Evolutionary conservation across 495 filamentous ascomycete genomes (phyloP).

Genomic region (Trichodelitschia bisporula): DNA sequence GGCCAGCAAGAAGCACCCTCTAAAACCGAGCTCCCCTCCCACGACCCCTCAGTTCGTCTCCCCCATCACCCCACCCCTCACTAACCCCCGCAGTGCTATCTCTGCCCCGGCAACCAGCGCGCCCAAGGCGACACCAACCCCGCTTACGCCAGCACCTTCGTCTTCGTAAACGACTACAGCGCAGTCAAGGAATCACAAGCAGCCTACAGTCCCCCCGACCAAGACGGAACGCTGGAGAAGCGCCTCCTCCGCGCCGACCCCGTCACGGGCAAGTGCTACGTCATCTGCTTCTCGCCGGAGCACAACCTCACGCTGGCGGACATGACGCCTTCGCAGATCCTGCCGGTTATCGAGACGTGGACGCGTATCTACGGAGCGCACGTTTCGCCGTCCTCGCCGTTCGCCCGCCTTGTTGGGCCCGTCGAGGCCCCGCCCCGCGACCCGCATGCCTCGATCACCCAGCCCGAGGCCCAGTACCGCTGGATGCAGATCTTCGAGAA

Average conservation of each 20-base stretch:
- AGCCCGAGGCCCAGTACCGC: conserved; percentile 53
- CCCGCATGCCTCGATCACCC: conserved; percentile 18
- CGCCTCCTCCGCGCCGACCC: conserved; percentile 61
- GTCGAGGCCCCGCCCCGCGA: conserved; percentile 23
- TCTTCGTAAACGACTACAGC: conserved; percentile 95
- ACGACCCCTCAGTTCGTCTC: conserved; percentile 42
- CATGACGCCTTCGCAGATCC: conserved; percentile 38
- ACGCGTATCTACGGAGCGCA: conserved; percentile 67
- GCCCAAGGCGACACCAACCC: conserved; percentile 79
- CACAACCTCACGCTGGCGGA: conserved; percentile 89
- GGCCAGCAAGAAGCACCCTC: conserved; percentile 73
- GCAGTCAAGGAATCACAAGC: conserved; percentile 87
- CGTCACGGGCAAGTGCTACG: conserved; percentile 92
- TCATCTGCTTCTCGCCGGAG: conserved; percentile 72
- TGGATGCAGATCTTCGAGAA: conserved; percentile 99
- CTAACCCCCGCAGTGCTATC: conserved; percentile 38
- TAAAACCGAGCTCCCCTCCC: conserved; percentile 47
- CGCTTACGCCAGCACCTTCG: conserved; percentile 62
- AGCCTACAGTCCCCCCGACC: conserved; percentile 29
- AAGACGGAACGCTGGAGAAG: conserved; percentile 22
- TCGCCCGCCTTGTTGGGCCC: conserved; percentile 24
- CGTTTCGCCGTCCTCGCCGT: conserved; percentile 44
- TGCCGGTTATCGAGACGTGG: conserved; percentile 65
- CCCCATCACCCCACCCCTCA: background rate
- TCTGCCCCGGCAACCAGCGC: conserved; percentile 89